Percentiles rank a stretch among this genome's conserved stretches.
Evolutionary conservation across 192 early-diverging fungal genomes (phyloP).

Genomic region (Coemansia sp.): DNA sequence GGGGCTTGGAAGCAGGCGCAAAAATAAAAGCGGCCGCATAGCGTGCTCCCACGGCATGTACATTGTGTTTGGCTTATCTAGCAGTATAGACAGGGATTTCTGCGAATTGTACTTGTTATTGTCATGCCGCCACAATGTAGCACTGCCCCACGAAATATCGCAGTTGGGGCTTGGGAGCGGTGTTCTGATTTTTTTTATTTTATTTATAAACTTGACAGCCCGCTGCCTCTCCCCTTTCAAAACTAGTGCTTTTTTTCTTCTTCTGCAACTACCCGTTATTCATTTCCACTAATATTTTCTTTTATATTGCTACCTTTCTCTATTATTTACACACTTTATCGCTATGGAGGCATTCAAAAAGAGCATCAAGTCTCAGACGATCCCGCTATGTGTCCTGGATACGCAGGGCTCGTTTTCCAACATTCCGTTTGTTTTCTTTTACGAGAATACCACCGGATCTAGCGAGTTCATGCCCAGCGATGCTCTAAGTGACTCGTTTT

Average conservation of each 20-base stretch:
- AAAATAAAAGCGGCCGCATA: not conserved
- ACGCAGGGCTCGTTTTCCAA: conserved; percentile 51
- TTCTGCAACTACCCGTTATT: not conserved
- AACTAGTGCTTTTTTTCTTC: no score
- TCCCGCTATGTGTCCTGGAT: conserved; percentile 35
- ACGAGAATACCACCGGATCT: conserved; percentile 22
- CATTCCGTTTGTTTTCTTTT: conserved; percentile 54
- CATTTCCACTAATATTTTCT: not conserved
- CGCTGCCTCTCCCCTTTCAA: not conserved
- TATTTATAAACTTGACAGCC: not conserved
- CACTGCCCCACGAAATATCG: not conserved
- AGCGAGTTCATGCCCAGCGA: conserved; percentile 34
- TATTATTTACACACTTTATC: not conserved
- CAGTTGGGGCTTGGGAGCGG: not conserved
- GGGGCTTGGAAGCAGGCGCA: conserved; percentile 3
- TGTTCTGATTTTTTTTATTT: not conserved
- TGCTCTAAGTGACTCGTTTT: conserved; percentile 32
- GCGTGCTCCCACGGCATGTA: not conserved
- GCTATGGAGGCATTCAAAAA: conserved; percentile 14
- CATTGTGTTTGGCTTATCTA: conserved; percentile 1
- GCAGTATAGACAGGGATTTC: conserved; percentile 4
- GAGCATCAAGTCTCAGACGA: conserved; percentile 37
- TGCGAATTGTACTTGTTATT: not conserved
- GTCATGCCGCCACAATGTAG: not conserved
- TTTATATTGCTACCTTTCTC: not conserved